Percentiles rank a stretch among this genome's conserved stretches.
These are phyloP conservation scores for Lepidium campestre DNA, from an alignment of 441 rosid genomes.

Conservation along the genomic window DNA sequence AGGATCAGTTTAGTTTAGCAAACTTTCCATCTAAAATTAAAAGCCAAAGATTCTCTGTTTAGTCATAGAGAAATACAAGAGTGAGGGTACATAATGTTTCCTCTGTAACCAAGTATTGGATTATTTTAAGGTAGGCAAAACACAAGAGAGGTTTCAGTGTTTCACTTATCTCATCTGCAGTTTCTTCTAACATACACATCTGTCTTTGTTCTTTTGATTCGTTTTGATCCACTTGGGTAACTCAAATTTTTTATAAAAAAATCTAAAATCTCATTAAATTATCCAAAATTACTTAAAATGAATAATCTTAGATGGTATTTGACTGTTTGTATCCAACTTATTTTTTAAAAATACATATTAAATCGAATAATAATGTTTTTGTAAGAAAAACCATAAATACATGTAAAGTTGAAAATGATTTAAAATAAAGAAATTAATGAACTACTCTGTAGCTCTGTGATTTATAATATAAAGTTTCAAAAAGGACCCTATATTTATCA, in stretches of 20 bases:
- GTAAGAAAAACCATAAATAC: too few relatives aligned
- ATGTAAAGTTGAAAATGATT: too few relatives aligned
- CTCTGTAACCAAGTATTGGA: slow-evolving; percentile 6
- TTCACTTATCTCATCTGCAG: neutral
- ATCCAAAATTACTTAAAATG: too few relatives aligned
- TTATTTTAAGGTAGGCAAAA: neutral
- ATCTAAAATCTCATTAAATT: too few relatives aligned
- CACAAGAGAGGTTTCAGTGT: neutral
- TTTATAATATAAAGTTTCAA: neutral
- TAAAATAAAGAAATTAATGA: too few relatives aligned
- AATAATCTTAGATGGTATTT: too few relatives aligned
- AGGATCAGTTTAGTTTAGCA: slow-evolving; percentile 16
- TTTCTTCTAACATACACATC: neutral
- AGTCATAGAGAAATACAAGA: slow-evolving; percentile 1
- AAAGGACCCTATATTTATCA: neutral
- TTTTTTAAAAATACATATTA: too few relatives aligned
- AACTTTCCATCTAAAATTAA: neutral
- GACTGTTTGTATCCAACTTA: too few relatives aligned
- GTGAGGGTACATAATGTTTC: slow-evolving; percentile 9
- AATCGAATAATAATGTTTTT: too few relatives aligned
- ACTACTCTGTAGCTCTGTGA: too few relatives aligned
- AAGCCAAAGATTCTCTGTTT: slow-evolving; percentile 7
- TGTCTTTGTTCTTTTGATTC: neutral
- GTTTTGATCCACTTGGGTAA: too few relatives aligned
- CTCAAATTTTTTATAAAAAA: too few relatives aligned